Evolutionary conservation across 768 basidiomycete species (phyloP).

Genomic region (Podaxis sp.): DNA sequence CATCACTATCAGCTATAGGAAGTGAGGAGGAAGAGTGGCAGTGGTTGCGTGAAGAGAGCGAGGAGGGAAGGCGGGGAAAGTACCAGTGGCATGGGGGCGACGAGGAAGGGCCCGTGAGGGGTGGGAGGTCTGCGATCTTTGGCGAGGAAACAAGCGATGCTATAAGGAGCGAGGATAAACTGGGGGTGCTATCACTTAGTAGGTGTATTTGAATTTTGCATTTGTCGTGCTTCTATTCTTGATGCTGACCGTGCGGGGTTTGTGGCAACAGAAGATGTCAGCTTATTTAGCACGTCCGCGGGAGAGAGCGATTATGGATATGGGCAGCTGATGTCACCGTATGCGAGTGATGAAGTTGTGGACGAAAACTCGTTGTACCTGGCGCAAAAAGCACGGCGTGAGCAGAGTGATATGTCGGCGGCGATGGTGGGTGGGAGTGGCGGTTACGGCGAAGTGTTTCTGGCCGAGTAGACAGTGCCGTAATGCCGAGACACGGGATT

Average conservation of each 20-base stretch:
- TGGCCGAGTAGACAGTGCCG: constrained; percentile 7
- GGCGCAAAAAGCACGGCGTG: constrained; percentile 30
- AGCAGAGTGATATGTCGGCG: constrained; percentile 1
- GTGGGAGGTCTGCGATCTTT: constrained; percentile 19
- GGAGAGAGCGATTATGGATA: neutral
- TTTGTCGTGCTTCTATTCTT: constrained; percentile 14
- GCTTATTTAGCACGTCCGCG: constrained; percentile 7
- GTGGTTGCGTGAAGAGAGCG: constrained; percentile 38
- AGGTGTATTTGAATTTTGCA: constrained; percentile 21
- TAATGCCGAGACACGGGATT: constrained; percentile 14
- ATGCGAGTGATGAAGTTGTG: constrained; percentile 32
- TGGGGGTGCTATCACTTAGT: constrained; percentile 49
- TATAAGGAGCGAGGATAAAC: constrained; percentile 47
- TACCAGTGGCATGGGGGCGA: constrained; percentile 18
- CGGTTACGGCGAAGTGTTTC: constrained; percentile 16
- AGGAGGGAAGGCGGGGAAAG: constrained; percentile 14
- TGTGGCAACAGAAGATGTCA: constrained; percentile 17
- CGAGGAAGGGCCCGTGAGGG: constrained; percentile 13
- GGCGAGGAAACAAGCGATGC: constrained; percentile 30
- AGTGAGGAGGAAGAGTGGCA: constrained; percentile 35
- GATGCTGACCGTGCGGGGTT: constrained; percentile 6
- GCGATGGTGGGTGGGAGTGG: neutral
- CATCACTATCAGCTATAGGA: constrained; percentile 20
- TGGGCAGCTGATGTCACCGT: constrained; percentile 34
- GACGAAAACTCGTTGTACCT: constrained; percentile 39